These are phyloP conservation scores for Fusarium acutatum DNA, from an alignment of 2,329 filamentous ascomycete genomes.

Conservation along the genomic window DNA sequence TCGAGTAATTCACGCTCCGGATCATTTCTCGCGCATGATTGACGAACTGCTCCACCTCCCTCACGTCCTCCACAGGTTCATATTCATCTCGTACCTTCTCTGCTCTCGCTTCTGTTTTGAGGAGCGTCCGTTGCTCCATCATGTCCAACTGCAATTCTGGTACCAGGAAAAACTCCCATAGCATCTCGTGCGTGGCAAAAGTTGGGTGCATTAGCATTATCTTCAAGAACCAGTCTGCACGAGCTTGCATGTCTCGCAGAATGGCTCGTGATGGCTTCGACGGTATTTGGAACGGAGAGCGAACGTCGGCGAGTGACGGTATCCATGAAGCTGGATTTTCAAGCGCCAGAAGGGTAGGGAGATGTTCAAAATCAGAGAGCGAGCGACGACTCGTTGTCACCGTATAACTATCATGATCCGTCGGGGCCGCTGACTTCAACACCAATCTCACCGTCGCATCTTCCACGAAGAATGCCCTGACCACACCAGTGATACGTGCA, in stretches of 20 bases:
- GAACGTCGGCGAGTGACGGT: slow-evolving; percentile 77
- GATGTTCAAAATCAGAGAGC: slow-evolving; percentile 87
- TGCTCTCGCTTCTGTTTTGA: slow-evolving; percentile 83
- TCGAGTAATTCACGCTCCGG: slow-evolving; percentile 82
- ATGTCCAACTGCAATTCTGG: slow-evolving; percentile 90
- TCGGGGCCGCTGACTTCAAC: slow-evolving; percentile 90
- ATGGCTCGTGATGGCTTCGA: slow-evolving; percentile 89
- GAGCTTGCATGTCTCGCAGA: slow-evolving; percentile 85
- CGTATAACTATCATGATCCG: slow-evolving; percentile 82
- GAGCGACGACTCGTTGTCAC: slow-evolving; percentile 94
- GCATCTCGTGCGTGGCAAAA: slow-evolving; percentile 93
- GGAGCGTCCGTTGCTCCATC: slow-evolving; percentile 86
- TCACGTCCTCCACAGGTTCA: slow-evolving; percentile 81
- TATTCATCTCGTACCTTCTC: slow-evolving; percentile 92
- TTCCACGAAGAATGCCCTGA: slow-evolving; percentile 96
- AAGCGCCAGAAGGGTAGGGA: slow-evolving; percentile 81
- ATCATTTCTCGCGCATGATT: slow-evolving; percentile 91
- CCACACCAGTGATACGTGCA: slow-evolving; percentile 88
- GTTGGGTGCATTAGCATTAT: slow-evolving; percentile 89
- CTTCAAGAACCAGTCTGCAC: slow-evolving; percentile 87
- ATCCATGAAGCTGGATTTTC: slow-evolving; percentile 98
- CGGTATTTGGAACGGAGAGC: slow-evolving; percentile 91
- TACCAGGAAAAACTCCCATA: slow-evolving; percentile 99
- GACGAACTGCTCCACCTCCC: slow-evolving; percentile 92
- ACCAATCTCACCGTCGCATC: slow-evolving; percentile 93